Evolutionary conservation across 2,329 filamentous ascomycete species (phyloP).

Genomic region (Thielaviopsis musarum): DNA sequence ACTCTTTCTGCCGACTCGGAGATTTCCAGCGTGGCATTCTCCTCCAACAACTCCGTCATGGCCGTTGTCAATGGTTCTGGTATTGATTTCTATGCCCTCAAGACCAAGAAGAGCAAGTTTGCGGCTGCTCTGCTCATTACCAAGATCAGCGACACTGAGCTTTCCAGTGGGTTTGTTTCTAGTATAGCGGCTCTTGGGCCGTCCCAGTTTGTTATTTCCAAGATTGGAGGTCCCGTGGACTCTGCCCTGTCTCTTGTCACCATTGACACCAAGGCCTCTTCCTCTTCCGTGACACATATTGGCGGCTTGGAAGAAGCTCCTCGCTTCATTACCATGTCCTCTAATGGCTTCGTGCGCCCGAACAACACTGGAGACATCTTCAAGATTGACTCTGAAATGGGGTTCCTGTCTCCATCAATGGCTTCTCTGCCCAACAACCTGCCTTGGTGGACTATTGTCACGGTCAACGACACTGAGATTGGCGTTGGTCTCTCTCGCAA

Average conservation of each 20-base stretch:
- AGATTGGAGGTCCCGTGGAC: background rate
- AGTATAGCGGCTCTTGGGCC: background rate
- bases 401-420: background rate
- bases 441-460: slow-evolving; percentile 27
- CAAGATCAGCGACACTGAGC: background rate
- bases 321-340: background rate
- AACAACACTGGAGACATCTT: slow-evolving; percentile 5
- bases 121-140: slow-evolving; percentile 15
- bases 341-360: slow-evolving; percentile 4
- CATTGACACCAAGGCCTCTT: background rate
- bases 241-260: background rate
- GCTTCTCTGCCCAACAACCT: slow-evolving; percentile 22
- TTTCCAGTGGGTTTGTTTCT: background rate
- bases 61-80: slow-evolving; percentile 53
- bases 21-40: slow-evolving; percentile 60
- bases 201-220: slow-evolving; percentile 2
- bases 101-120: slow-evolving; percentile 33
- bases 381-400: slow-evolving; percentile 1
- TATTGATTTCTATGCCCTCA: slow-evolving; percentile 55
- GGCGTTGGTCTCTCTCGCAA: slow-evolving; percentile 53
- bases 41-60: slow-evolving; percentile 44
- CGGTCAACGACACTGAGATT: slow-evolving; percentile 24
- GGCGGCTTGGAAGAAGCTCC: background rate
- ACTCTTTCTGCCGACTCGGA: slow-evolving; percentile 48
- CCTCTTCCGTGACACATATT: background rate